Conservation (phyloP, 2,329 filamentous ascomycete genomes). For the Hypoxylon sp. region DNA sequence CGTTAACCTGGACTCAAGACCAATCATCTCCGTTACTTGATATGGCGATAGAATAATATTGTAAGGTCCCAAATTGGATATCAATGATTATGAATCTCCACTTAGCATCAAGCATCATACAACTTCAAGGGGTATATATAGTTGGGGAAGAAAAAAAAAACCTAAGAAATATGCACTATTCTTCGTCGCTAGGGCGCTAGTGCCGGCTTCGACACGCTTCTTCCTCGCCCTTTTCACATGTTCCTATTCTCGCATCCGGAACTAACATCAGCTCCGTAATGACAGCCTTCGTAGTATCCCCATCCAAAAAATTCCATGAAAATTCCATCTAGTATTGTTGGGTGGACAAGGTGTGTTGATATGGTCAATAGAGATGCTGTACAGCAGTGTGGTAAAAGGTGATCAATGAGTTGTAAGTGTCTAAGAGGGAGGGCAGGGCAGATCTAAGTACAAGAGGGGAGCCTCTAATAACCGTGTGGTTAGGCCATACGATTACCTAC, state of each 20-base stretch:
- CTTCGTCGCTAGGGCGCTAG: background rate
- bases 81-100: background rate
- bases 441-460: no score
- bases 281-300: background rate
- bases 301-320: background rate
- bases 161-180: background rate
- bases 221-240: background rate
- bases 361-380: no score
- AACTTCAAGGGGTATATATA: background rate
- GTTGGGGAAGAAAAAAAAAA: background rate
- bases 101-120: background rate
- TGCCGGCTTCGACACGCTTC: background rate
- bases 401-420: no score
- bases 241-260: background rate
- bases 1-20: background rate
- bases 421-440: no score
- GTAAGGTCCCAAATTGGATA: background rate
- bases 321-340: background rate
- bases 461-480: no score
- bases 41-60: background rate
- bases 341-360: no score
- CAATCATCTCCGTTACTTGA: slow-evolving; percentile 3
- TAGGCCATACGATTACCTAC: no score
- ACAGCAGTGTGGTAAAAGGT: no score
- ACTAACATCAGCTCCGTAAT: background rate